These are phyloP conservation scores for Ophiosphaerella narmari DNA, from an alignment of 2,329 filamentous ascomycete species.

Conservation along the genomic window DNA sequence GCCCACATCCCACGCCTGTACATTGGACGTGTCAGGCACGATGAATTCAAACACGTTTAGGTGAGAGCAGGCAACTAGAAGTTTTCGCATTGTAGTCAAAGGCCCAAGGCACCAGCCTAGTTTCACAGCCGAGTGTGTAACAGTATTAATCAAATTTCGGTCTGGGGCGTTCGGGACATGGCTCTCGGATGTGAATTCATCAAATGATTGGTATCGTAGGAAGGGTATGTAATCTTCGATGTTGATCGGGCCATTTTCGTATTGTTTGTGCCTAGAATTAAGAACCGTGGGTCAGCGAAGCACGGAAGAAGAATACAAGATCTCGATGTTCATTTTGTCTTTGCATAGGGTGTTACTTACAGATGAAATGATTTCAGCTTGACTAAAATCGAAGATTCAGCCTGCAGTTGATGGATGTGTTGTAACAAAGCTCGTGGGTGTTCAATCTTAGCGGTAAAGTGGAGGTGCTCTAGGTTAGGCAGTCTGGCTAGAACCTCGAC, in stretches of 20 bases:
- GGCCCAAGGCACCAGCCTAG: no score
- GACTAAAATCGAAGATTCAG: neutral
- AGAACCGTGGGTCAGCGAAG: no score
- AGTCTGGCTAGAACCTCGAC: constrained; percentile 3
- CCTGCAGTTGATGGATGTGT: constrained; percentile 4
- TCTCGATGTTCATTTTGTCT: no score
- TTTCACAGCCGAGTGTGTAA: no score
- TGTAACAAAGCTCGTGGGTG: constrained; percentile 6
- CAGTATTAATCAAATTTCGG: no score
- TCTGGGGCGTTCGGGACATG: no score
- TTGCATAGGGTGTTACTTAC: neutral
- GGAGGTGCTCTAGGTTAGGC: constrained; percentile 6
- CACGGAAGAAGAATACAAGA: no score
- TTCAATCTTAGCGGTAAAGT: constrained; percentile 4
- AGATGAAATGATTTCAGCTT: constrained; percentile 11
- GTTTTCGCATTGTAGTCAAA: no score
- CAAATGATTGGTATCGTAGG: constrained; percentile 3
- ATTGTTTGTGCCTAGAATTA: constrained; percentile 2
- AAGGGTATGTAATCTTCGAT: constrained; percentile 5
- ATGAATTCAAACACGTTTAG: no score
- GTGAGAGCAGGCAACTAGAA: no score
- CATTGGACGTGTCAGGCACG: no score
- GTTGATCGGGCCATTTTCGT: constrained; percentile 4
- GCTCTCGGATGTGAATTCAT: constrained; percentile 3
- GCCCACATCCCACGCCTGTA: no score